A percentile compares a stretch with the other conserved stretches of the same genome.
phyloP scores from a whole-genome alignment of 495 filamentous ascomycete species.

The Talaromyces ruber region DNA sequence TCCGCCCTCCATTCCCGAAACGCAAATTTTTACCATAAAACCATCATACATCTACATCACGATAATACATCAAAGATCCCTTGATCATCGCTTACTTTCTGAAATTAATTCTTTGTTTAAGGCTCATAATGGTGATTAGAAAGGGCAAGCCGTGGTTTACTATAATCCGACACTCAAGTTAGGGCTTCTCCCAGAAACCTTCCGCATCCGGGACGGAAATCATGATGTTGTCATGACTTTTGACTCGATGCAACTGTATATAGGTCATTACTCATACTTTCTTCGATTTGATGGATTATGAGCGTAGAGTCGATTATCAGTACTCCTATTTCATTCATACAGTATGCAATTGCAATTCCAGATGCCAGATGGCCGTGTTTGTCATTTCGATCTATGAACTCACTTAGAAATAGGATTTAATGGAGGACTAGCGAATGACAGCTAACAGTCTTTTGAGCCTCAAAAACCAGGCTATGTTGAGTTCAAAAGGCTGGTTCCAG shows the following conservation, averaged over 20 bases:
- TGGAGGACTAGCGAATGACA: no score
- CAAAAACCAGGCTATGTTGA: no score
- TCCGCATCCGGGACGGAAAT: slow-evolving; percentile 1
- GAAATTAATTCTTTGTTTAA: background rate
- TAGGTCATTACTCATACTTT: background rate
- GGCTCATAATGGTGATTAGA: background rate
- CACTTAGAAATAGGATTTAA: no score
- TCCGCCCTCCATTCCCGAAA: background rate
- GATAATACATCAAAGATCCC: background rate
- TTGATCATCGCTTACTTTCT: background rate
- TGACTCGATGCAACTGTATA: background rate
- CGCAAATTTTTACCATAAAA: background rate
- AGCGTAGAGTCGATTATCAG: no score
- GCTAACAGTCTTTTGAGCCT: no score
- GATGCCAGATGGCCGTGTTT: no score
- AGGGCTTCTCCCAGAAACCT: background rate
- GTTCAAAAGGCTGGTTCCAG: background rate
- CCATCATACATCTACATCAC: background rate
- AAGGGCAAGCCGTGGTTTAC: background rate
- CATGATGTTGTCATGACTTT: slow-evolving; percentile 1
- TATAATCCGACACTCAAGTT: background rate
- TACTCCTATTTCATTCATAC: no score
- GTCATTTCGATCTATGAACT: no score
- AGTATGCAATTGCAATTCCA: no score
- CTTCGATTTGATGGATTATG: no score